Conservation (phyloP, 306 rosid species). For the Astragalus membranaceus region DNA sequence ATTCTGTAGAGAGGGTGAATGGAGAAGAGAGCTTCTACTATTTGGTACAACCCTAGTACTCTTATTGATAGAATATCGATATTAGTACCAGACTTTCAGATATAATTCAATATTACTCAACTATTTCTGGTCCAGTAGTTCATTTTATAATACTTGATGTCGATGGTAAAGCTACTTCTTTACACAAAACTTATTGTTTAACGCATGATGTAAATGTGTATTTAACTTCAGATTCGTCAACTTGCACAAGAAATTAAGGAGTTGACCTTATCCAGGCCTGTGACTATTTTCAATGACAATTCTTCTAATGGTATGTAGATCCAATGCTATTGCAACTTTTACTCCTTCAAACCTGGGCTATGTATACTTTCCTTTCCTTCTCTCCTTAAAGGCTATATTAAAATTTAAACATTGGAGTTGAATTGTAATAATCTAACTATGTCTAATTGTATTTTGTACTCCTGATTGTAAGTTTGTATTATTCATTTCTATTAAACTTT, state of each 20-base stretch:
- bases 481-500: neutral
- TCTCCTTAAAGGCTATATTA: neutral
- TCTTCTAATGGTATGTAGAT: slow-evolving; percentile 39
- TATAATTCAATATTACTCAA: neutral
- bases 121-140: neutral
- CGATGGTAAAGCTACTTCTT: neutral
- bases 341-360: neutral
- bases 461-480: neutral
- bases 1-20: neutral
- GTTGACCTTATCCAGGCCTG: slow-evolving; percentile 54
- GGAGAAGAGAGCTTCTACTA: neutral
- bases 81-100: neutral
- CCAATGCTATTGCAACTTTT: slow-evolving; percentile 4
- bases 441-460: neutral
- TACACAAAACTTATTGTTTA: neutral
- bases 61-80: neutral
- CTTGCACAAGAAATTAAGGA: slow-evolving; percentile 73
- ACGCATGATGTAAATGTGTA: neutral
- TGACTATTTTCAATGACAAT: slow-evolving; percentile 48
- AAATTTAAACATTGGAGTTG: neutral
- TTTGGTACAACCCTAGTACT: neutral
- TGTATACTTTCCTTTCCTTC: neutral
- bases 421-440: neutral
- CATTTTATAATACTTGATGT: neutral
- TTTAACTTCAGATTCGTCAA: slow-evolving; percentile 56